A percentile compares a stretch with the other conserved stretches of the same genome.
Conservation (phyloP, 108 stramenopile species). For the Mediolabrus comicus region DNA sequence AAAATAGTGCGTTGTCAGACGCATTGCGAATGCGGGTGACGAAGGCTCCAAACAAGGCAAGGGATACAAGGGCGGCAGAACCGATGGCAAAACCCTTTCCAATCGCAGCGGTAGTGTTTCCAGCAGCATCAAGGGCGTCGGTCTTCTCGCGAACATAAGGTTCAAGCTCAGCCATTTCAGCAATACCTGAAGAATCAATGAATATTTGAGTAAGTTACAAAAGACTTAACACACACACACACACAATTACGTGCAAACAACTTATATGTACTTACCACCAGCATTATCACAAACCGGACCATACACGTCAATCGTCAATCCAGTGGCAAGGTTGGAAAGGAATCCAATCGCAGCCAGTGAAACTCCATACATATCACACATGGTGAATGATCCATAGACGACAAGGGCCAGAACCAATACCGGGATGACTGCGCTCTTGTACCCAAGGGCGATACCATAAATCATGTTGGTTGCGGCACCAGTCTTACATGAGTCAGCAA, state of each 20-base stretch:
- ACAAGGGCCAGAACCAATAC: slow-evolving; percentile 93
- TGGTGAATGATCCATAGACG: slow-evolving; percentile 88
- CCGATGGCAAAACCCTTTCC: slow-evolving; percentile 99
- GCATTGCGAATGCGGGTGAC: slow-evolving; percentile 91
- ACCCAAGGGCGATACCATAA: slow-evolving; percentile 97
- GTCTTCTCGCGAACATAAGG: slow-evolving; percentile 95
- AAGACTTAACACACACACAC: background rate
- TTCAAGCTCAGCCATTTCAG: slow-evolving; percentile 98
- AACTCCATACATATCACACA: slow-evolving; percentile 96
- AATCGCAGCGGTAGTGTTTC: slow-evolving; percentile 99
- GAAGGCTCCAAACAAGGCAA: slow-evolving; percentile 97
- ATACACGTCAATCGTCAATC: slow-evolving; percentile 98
- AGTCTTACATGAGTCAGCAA: slow-evolving; percentile 94
- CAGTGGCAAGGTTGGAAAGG: slow-evolving; percentile 97
- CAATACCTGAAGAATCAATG: slow-evolving; percentile 72
- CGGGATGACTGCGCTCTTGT: slow-evolving; percentile 97
- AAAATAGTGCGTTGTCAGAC: slow-evolving; percentile 58
- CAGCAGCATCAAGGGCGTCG: slow-evolving; percentile 97
- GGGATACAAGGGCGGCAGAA: slow-evolving; percentile 97
- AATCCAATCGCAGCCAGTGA: slow-evolving; percentile 97
- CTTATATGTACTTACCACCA: slow-evolving; percentile 73
- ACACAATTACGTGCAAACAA: background rate
- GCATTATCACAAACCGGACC: slow-evolving; percentile 99
- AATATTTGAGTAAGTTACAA: background rate
- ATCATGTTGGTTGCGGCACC: slow-evolving; percentile 99